phyloP scores from a whole-genome alignment of 768 basidiomycete species.

The Suillus brevipes region DNA sequence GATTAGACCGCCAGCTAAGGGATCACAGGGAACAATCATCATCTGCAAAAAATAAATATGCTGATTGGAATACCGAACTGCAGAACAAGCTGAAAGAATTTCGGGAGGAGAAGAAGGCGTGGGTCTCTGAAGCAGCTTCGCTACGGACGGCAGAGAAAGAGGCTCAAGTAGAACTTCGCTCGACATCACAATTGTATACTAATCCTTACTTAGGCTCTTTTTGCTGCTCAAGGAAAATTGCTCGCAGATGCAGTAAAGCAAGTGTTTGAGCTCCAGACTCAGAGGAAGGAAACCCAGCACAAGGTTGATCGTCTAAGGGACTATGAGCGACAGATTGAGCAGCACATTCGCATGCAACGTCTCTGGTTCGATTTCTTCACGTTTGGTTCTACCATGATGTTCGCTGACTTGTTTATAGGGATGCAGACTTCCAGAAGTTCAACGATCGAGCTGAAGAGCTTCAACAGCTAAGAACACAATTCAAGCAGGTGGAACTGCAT shows the following conservation, averaged over 20 bases:
- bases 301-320: constrained; percentile 80
- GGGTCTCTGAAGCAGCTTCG: constrained; percentile 67
- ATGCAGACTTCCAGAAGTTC: constrained; percentile 69
- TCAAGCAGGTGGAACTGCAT: constrained; percentile 65
- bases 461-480: constrained; percentile 52
- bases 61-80: constrained; percentile 82
- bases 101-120: constrained; percentile 77
- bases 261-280: constrained; percentile 72
- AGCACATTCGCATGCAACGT: constrained; percentile 71
- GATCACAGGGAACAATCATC: constrained; percentile 74
- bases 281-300: constrained; percentile 74
- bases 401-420: constrained; percentile 46
- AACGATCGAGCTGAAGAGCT: constrained; percentile 64
- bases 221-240: constrained; percentile 66
- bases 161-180: constrained; percentile 46
- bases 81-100: constrained; percentile 73
- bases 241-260: constrained; percentile 68
- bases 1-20: constrained; percentile 66
- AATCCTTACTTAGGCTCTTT: constrained; percentile 49
- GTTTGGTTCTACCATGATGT: background rate
- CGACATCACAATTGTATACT: background rate
- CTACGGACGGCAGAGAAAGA: constrained; percentile 74
- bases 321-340: constrained; percentile 86
- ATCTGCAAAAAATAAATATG: constrained; percentile 73
- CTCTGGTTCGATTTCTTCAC: constrained; percentile 58